Base-by-base conservation (phyloP, 805 yeast species). In the Kodamaea sagamina region DNA sequence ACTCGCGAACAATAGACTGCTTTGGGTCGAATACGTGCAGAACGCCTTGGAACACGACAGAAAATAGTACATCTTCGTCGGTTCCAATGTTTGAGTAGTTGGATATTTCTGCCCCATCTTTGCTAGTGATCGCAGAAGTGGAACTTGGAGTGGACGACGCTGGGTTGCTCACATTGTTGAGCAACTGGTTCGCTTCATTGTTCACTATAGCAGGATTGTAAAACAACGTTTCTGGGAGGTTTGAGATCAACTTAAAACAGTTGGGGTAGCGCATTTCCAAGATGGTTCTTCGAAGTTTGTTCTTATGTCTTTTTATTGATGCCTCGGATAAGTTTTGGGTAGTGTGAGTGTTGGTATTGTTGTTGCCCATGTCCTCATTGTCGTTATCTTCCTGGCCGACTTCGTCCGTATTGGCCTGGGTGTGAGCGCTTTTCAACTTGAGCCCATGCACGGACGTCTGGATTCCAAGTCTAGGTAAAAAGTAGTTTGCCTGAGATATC, bases 381-480 rank as follows among this genome's bases (percentile, higher is more conserved):
- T 66, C 72, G 45, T 75, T 73, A 38, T 76, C 81, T 19, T 60
- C 61, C 32, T 64, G 71, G 13, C 57, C 59, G 10, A 49, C 45
- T 13, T 49, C 56, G 6, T 45, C 56, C 9, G 47, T 47, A 12
- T 47, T 44, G 6, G 41, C 31, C 11, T 47, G 48, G 32, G 36
- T 36, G 9, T 45, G 43, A 1, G 44, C 38, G 6, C 44, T 39
- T 21, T 55, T 52, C 12, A 42, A 46, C 41, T 74, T 67, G 10
- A 74, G 61, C 0, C 89, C 86, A 57, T 79, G 74, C 0, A 85
- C 82, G 4, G 84, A 64, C 0, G 89, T 75, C 41, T 77, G 84
- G 0, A 86, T 54, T 1, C 93, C 93, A 19, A 75, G 54, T 44
- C 81, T 67, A 0, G 93, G 93, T 4, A 85, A 54, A 1, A 67